Base-by-base conservation (phyloP, 2,329 filamentous ascomycete species). In the Colletotrichum somersetense region DNA sequence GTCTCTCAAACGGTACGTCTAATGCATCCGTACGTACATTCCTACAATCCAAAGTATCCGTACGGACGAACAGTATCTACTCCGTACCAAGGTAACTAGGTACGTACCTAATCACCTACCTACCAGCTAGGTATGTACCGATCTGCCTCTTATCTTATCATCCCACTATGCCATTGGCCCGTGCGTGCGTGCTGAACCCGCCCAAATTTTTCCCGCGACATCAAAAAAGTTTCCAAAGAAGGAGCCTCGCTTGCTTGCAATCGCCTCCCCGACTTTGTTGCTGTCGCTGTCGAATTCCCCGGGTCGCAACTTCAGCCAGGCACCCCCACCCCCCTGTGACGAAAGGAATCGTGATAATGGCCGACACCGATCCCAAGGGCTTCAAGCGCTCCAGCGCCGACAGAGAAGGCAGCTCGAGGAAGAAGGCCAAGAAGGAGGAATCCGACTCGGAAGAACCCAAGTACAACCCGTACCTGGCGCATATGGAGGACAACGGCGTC, bases 391-490 rank as follows among this genome's bases (percentile, higher is more conserved):
- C 79, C 63, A 86, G 82, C 75, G 80, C 82, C 63, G 85, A 87
- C 72, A 76, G 78, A 59, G 84, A 85, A 62, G 83, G 83, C 33
- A 66, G 77, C 58, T 81, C 77, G 42, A 80, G 82, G 73, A 85
- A 86, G 76, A 88, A 86, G 80, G 78, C 80, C 53, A 83, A 81
- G 74, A 85, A 81, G 77, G 75, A 73, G 35, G 77, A 76, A 18
- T 78, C 79, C 44, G 78, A 79, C 48, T 40, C 44, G 5, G 74
- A 75, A 40, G 79, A 77, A 66, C 76, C 78, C 23, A 82, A 81
- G 74, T 80, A 88, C 80, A 98, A 98, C 81, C 94, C 93, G 1
- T 98, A 99, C 85, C 90, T 99, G 74, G 93, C 95, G 68, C 96
- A 99, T 83, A 92, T 93, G 90, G 87, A 91, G 74, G 84, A 88